Evolutionary conservation across 345 rosid species (phyloP).

Genomic region (Reutealis trisperma): DNA sequence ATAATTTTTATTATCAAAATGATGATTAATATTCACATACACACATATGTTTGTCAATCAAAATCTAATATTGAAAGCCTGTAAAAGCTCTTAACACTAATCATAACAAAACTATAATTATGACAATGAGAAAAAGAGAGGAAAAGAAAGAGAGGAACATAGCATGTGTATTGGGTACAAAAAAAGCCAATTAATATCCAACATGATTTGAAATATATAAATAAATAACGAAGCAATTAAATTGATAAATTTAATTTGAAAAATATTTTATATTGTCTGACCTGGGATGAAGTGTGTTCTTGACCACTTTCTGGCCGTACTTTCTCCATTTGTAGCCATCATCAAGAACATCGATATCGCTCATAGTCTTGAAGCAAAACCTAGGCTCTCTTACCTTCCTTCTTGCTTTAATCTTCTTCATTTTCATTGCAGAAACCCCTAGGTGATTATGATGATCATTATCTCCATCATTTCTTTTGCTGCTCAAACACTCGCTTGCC

Average conservation of each 20-base stretch:
- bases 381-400: slow-evolving; percentile 96
- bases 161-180: slow-evolving; percentile 39
- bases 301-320: slow-evolving; percentile 99
- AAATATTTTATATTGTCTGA: slow-evolving; percentile 5
- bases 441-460: slow-evolving; percentile 23
- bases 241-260: too few relatives aligned
- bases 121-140: slow-evolving; percentile 25
- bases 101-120: slow-evolving; percentile 27
- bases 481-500: slow-evolving; percentile 35
- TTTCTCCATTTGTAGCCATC: slow-evolving; percentile 99
- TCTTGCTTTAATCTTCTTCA: slow-evolving; percentile 81
- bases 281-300: slow-evolving; percentile 99
- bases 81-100: slow-evolving; percentile 33
- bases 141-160: neutral
- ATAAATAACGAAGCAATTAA: neutral
- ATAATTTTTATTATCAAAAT: slow-evolving; percentile 10
- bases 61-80: slow-evolving; percentile 34
- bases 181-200: slow-evolving; percentile 15
- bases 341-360: slow-evolving; percentile 92
- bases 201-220: neutral
- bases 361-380: slow-evolving; percentile 97
- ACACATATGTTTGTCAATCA: slow-evolving; percentile 4
- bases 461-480: slow-evolving; percentile 43
- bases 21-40: slow-evolving; percentile 18
- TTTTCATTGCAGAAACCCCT: slow-evolving; percentile 63